Evolutionary conservation across 164 flowering plant species (phyloP).

Genomic region (Akebia trifoliata): DNA sequence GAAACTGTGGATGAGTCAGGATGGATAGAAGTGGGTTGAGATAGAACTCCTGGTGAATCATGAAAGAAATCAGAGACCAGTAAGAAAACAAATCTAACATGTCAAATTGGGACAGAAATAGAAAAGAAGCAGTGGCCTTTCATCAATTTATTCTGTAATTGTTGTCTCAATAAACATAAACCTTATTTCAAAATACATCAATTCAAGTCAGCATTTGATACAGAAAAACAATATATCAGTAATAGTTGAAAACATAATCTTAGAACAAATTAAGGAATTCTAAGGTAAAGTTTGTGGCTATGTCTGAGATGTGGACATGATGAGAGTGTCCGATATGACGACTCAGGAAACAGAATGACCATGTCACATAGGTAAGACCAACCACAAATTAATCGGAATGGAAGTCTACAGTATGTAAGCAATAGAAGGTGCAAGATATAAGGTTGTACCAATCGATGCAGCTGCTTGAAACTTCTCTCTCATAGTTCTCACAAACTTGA

Average conservation of each 20-base stretch:
- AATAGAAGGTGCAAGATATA: not conserved
- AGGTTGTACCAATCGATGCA: constrained; percentile 47
- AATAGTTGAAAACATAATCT: too few relatives aligned
- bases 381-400: not conserved
- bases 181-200: too few relatives aligned
- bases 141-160: not conserved
- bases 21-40: constrained; percentile 24
- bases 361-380: not conserved
- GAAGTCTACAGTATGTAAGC: not conserved
- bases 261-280: too few relatives aligned
- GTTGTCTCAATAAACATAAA: not conserved
- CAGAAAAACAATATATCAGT: too few relatives aligned
- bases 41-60: constrained; percentile 30
- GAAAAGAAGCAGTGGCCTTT: not conserved
- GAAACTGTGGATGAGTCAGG: constrained; percentile 45
- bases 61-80: not conserved
- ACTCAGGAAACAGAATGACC: not conserved
- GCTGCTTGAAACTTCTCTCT: constrained; percentile 72
- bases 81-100: not conserved
- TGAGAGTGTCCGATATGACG: too few relatives aligned
- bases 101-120: not conserved
- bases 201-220: too few relatives aligned
- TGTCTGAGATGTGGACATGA: too few relatives aligned
- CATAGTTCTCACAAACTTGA: constrained; percentile 79
- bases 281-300: too few relatives aligned